These are phyloP conservation scores for Eucalyptus cladocalyx DNA, from an alignment of 345 rosid species.

Conservation along the genomic window DNA sequence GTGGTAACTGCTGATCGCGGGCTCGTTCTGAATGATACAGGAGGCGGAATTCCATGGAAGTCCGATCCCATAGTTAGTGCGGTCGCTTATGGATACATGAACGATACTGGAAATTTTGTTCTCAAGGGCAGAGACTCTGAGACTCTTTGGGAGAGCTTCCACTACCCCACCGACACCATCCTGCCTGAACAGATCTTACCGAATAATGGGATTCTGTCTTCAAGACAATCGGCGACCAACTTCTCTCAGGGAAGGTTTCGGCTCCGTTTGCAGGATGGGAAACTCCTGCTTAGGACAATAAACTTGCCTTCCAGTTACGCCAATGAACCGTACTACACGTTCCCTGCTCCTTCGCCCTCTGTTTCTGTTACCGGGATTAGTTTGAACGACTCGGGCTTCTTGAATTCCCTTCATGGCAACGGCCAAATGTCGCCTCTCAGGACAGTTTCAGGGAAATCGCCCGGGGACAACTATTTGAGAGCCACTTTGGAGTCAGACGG, in stretches of 20 bases:
- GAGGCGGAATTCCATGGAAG: constrained; percentile 1
- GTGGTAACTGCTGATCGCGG: constrained; percentile 2
- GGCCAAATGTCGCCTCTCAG: background rate
- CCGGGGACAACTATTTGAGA: constrained; percentile 2
- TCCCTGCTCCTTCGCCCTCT: background rate
- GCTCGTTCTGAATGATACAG: background rate
- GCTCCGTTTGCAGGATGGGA: background rate
- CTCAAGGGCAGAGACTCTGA: background rate
- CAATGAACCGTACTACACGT: background rate
- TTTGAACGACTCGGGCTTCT: background rate
- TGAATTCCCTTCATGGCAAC: background rate
- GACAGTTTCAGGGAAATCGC: background rate
- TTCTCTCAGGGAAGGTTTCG: constrained; percentile 8
- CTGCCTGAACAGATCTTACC: constrained; percentile 2
- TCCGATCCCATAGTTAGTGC: background rate
- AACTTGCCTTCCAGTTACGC: background rate
- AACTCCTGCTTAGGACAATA: background rate
- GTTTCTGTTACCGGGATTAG: background rate
- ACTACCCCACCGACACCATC: constrained; percentile 11
- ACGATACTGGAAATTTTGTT: constrained; percentile 7
- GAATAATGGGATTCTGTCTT: background rate
- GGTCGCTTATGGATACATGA: constrained; percentile 1
- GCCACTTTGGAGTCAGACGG: constrained; percentile 18
- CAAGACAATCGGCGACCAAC: background rate
- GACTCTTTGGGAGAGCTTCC: constrained; percentile 14